These are phyloP conservation scores for Ploettnerulaceae sp. DNA, from an alignment of 2,329 filamentous ascomycete genomes.

Conservation along the genomic window DNA sequence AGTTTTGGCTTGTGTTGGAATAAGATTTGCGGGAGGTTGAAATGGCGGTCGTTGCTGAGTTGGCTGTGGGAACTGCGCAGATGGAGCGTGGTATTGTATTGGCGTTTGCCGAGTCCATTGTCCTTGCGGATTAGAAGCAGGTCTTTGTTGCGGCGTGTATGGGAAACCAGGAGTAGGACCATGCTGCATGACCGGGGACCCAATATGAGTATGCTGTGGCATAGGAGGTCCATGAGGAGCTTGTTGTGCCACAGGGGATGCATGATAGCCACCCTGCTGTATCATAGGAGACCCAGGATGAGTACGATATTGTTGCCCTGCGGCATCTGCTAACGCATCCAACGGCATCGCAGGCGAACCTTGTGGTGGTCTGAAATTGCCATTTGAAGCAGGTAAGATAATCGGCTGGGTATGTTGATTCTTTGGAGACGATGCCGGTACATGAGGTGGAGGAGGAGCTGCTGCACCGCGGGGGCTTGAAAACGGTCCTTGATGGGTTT, in stretches of 20 bases:
- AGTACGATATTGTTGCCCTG: slow-evolving; percentile 33
- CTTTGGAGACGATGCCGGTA: slow-evolving; percentile 33
- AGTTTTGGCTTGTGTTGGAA: slow-evolving; percentile 27
- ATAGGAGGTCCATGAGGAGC: slow-evolving; percentile 5
- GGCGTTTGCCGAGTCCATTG: slow-evolving; percentile 24
- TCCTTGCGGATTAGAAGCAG: slow-evolving; percentile 21
- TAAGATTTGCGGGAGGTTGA: slow-evolving; percentile 21
- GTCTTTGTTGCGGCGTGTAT: slow-evolving; percentile 22
- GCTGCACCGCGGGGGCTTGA: slow-evolving; percentile 27
- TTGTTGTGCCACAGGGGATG: slow-evolving; percentile 1
- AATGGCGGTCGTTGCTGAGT: slow-evolving; percentile 23
- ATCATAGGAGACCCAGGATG: slow-evolving; percentile 26
- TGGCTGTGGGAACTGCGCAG: slow-evolving; percentile 19
- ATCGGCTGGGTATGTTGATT: slow-evolving; percentile 23
- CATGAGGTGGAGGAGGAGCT: slow-evolving; percentile 27
- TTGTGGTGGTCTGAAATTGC: slow-evolving; percentile 16
- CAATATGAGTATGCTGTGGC: slow-evolving; percentile 4
- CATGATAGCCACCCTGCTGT: slow-evolving; percentile 21
- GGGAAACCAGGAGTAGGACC: slow-evolving; percentile 15
- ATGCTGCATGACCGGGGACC: slow-evolving; percentile 5
- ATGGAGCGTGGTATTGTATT: slow-evolving; percentile 17
- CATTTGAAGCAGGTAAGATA: slow-evolving; percentile 28
- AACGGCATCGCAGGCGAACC: slow-evolving; percentile 27
- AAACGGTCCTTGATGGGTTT: slow-evolving; percentile 22
- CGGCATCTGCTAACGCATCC: slow-evolving; percentile 31